A percentile compares a stretch with the other conserved stretches of the same genome.
These are phyloP conservation scores for Quercus mongolica DNA, from an alignment of 306 rosid species.

Conservation along the genomic window DNA sequence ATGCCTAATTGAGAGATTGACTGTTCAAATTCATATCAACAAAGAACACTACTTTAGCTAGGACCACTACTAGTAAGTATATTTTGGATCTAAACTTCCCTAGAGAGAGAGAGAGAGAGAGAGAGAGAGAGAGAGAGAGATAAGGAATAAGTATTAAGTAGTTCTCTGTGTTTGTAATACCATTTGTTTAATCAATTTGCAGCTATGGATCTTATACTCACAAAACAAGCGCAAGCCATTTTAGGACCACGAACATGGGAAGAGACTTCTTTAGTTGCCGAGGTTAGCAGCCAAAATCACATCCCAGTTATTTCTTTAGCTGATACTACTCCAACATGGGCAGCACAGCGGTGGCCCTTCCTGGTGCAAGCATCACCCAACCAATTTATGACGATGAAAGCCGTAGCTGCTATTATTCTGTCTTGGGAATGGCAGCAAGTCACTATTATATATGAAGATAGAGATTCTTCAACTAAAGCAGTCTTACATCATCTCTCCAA, in stretches of 20 bases:
- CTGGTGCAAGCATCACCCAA: slow-evolving; percentile 33
- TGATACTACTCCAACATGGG: slow-evolving; percentile 41
- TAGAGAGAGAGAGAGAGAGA: no score
- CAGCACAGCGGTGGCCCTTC: slow-evolving; percentile 35
- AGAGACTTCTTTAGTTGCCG: slow-evolving; percentile 36
- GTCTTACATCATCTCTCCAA: slow-evolving; percentile 25
- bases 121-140: no score
- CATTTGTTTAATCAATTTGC: not conserved
- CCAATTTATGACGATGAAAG: slow-evolving; percentile 31
- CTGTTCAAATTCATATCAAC: no score
- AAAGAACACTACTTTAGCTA: no score
- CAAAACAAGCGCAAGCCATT: slow-evolving; percentile 28
- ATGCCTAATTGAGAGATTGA: no score
- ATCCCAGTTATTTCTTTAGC: slow-evolving; percentile 40
- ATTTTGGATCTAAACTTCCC: no score
- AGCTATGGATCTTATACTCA: slow-evolving; percentile 38
- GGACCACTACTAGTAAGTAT: no score
- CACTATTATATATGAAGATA: slow-evolving; percentile 40
- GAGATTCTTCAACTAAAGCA: slow-evolving; percentile 22
- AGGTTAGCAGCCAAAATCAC: slow-evolving; percentile 25
- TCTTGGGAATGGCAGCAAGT: slow-evolving; percentile 36
- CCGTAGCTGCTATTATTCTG: slow-evolving; percentile 36
- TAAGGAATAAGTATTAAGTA: no score
- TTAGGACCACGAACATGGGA: slow-evolving; percentile 52
- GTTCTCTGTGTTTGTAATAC: no score